Evolutionary conservation across 306 rosid genomes (phyloP), one percentile per base, ranked within the genome.

Genomic region (Cicer yamashitae): DNA sequence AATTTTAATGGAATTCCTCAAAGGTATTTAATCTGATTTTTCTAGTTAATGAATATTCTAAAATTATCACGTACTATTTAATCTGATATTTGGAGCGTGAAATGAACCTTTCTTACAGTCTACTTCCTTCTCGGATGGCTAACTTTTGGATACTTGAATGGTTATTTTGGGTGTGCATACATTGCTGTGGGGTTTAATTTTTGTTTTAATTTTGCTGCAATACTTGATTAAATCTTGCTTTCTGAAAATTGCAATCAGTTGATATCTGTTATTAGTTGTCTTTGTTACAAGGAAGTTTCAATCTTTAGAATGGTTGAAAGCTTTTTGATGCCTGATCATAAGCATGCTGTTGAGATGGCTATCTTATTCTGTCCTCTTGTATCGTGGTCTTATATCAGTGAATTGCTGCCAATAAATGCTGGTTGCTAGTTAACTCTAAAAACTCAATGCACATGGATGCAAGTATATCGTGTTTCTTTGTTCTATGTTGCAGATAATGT

Each of bases 1-100:
- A 89, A 82, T 59, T 34, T 69, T 2, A 90, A 81, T 82, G 96
- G 90, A 82, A 52, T 75, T 82, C 89, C 87, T 10, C 77, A 81
- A 80, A 87, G 90, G 99, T 90, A 86, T 52, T 81, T 60, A 58
- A 30, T 30, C 37, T 30, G 37, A 30, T 4, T 30, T 30, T 30
- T 30, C 73, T 1, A 67, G 15, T 79, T 68, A 7, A 57, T 79
- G 77, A 30, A 4, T 63, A 40, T 46, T 40, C 48, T 52, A 72
- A 71, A 43, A 34, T 65, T 14, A 57, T 65, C 48, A 67, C 39
- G 5, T 44, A 3, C 0, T 51, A 8, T 10, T 22, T 30, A 6
- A 46, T 76, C 37, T 62, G 20, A 44, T 63, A 41, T 60, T 77
- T 17, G n/a, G 47, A n/a, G 47, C 6, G 9, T 3, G 7, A 15